Evolutionary conservation across 1,139 yeast species (phyloP).

Genomic region (Lodderomyces jiufengensis): DNA sequence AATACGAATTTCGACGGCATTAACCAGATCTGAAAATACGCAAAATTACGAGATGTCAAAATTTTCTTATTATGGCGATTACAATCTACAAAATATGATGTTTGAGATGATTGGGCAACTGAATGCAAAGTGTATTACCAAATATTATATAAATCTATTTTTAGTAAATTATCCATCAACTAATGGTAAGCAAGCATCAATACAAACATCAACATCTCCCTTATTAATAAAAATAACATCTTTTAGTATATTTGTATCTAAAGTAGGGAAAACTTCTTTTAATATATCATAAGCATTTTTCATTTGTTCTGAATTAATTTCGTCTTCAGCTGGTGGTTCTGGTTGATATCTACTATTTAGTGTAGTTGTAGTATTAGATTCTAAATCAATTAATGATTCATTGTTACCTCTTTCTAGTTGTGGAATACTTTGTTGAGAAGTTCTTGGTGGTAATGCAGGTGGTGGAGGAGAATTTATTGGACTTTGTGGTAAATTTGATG

Average conservation of each 20-base stretch:
- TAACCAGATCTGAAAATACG: no score
- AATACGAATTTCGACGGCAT: no score
- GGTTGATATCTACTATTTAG: conserved; percentile 8
- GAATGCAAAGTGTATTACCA: no score
- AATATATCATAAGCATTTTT: conserved; percentile 41
- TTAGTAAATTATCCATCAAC: conserved; percentile 21
- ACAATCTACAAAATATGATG: no score
- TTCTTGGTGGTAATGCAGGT: conserved; percentile 5
- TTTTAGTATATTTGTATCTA: conserved; percentile 63
- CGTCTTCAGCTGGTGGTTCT: conserved; percentile 11
- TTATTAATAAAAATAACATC: conserved; percentile 70
- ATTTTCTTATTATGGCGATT: no score
- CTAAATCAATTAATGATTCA: background rate
- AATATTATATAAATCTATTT: background rate
- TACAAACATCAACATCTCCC: conserved; percentile 69
- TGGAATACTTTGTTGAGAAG: conserved; percentile 1
- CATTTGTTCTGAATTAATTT: conserved; percentile 15
- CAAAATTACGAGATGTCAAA: no score
- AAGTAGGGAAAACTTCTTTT: conserved; percentile 69
- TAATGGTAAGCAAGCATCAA: conserved; percentile 56
- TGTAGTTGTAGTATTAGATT: conserved; percentile 2
- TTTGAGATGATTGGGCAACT: no score
- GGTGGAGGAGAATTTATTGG: conserved; percentile 11
- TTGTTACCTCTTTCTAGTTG: background rate
- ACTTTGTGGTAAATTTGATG: conserved; percentile 1